Evolutionary conservation across 2,329 filamentous ascomycete genomes (phyloP), one percentile per base, ranked within the genome.

Genomic region (Talaromyces sp.): DNA sequence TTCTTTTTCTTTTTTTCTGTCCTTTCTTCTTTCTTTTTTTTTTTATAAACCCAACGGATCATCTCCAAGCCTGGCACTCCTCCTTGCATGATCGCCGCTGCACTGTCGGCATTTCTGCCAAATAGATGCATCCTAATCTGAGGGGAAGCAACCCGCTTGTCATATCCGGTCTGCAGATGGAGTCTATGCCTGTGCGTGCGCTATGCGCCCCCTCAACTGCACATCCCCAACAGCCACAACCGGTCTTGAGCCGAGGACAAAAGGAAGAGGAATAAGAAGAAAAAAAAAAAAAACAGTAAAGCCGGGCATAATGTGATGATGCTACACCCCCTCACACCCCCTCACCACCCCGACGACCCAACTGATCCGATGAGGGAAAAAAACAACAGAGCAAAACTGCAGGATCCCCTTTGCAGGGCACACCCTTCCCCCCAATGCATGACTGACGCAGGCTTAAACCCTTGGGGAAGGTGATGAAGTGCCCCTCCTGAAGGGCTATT

Each of bases 61-160:
- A 8, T 39, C 24, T 29, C 35, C 20, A 16, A 47, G 16, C 4
- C 20, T 42, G 36, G 35, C 29, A 11, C 13, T 20, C n/a, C 49
- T 54, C 61, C 60, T 62, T 63, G 55, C 61, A 61, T 59, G 49
- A 56, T 62, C 55, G 36, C 42, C 53, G 37, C 49, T 30, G n/a
- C 32, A 43, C 51, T 52, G 55, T 47, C 49, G 20, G 47, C 17
- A 39, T 35, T 50, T 27, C 44, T 54, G 36, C 32, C 53, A 47
- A 35, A 36, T 35, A 17, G 30, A 54, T 52, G 50, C 46, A 45
- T 54, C 27, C 36, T 41, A 36, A 24, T 54, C 19, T 36, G 33
- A n/a, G n/a, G 33, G 35, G 45, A 40, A 47, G 50, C 51, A 51
- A 47, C 42, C 47, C 52, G 52, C 51, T 49, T 61, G 52, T 53